A percentile compares a stretch with the other conserved stretches of the same genome.
Evolutionary conservation across 2,329 filamentous ascomycete species (phyloP).

Genomic region (Fusarium sp.): DNA sequence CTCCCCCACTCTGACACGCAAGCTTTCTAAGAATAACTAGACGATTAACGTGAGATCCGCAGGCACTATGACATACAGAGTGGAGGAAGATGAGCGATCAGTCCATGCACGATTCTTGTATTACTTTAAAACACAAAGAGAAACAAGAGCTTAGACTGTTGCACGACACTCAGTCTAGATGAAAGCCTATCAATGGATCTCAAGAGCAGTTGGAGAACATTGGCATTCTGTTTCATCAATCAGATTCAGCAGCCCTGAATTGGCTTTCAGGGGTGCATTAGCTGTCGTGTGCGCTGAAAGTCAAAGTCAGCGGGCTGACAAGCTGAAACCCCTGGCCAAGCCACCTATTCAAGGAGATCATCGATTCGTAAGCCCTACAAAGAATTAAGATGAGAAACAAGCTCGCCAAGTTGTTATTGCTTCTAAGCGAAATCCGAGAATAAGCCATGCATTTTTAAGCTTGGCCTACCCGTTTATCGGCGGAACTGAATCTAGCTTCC

Average conservation of each 20-base stretch:
- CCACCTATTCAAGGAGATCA: conserved; percentile 2
- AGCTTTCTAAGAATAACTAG: conserved; percentile 36
- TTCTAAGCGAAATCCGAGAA: background rate
- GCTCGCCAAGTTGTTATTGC: conserved; percentile 1
- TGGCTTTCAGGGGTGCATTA: conserved; percentile 24
- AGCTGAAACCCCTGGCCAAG: conserved; percentile 21
- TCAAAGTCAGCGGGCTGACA: conserved; percentile 1
- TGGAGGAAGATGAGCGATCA: conserved; percentile 10
- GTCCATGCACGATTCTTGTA: conserved; percentile 26
- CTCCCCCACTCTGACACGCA: conserved; percentile 28
- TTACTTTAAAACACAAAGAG: background rate
- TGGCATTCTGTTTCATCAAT: background rate
- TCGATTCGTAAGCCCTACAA: background rate
- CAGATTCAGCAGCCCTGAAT: background rate
- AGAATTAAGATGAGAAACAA: background rate
- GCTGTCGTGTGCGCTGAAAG: conserved; percentile 5
- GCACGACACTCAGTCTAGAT: background rate
- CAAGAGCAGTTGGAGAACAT: background rate
- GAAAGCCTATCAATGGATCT: no score
- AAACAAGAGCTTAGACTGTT: background rate
- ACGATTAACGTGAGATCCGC: conserved; percentile 19
- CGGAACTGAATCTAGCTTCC: conserved; percentile 17
- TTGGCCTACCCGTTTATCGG: background rate
- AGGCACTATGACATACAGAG: conserved; percentile 16
- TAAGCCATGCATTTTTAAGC: conserved; percentile 10